Evolutionary conservation across 306 rosid species (phyloP), one percentile per base, ranked within the genome.

Genomic region (Sophora flavescens): DNA sequence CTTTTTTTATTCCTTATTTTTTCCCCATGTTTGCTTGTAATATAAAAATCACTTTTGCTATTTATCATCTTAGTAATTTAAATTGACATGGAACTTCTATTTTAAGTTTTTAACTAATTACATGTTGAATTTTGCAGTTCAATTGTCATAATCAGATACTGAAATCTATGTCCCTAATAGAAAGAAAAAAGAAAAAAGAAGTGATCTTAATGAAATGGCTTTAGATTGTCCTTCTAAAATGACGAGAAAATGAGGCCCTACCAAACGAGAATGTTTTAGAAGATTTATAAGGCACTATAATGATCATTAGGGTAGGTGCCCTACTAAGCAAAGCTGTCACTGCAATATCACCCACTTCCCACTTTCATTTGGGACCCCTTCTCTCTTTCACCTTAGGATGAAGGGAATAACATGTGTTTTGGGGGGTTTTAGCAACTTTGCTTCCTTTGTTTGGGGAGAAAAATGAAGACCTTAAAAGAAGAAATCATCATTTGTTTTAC

Each of bases 301-400:
- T 74, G 53, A 79, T 83, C 60, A 68, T 83, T 75, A 79, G 81
- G 84, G 72, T 63, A 73, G 83, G 75, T 69, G 61, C 70, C 78
- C 84, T 83, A 47, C 84, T 62, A 64, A 83, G 78, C 61, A 83
- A 79, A 83, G 81, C 68, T 79, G 75, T 69, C 80, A 63, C n/a
- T 52, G 77, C 63, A 53, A 35, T 53, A 76, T 81, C 74, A 76
- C 81, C 81, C 78, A 70, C 84, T 63, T 70, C 48, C 72, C 81
- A 63, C 82, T 64, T 75, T 75, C 33, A 2, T 83, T 63, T 58
- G 81, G 83, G 87, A 38, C 78, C 80, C 82, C 75, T 64, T 60
- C 38, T 52, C 66, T 52, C 70, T 60, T 71, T 74, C 74, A 68
- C 80, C 80, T 60, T 30, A 51, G 33, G 39, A 68, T 16, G 51